phyloP scores from a whole-genome alignment of 805 yeast species.

The Kodamaea kakaduensis region DNA sequence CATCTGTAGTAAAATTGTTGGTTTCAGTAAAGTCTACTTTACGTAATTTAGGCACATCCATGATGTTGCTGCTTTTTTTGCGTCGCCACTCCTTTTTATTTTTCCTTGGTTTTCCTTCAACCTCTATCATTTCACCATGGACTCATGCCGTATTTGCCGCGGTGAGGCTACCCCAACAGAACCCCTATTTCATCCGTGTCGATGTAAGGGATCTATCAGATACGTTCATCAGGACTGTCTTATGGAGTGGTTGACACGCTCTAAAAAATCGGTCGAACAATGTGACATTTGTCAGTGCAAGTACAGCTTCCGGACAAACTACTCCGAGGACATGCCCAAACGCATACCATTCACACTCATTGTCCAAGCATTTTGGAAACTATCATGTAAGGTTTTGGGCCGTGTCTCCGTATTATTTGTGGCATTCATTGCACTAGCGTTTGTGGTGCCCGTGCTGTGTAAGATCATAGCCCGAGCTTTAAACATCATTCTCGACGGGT shows the following conservation, averaged over 20 bases:
- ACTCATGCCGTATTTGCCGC: constrained; percentile 81
- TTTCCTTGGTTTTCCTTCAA: neutral
- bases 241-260: constrained; percentile 77
- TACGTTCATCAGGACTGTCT: constrained; percentile 92
- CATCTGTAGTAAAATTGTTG: too few relatives aligned
- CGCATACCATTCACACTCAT: constrained; percentile 54
- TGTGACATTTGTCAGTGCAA: constrained; percentile 89
- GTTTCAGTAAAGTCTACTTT: too few relatives aligned
- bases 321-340: constrained; percentile 61
- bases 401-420: constrained; percentile 26
- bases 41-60: too few relatives aligned
- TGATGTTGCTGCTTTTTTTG: too few relatives aligned
- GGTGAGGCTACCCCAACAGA: constrained; percentile 78
- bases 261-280: constrained; percentile 51
- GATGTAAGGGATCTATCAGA: constrained; percentile 88
- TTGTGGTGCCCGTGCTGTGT: constrained; percentile 59
- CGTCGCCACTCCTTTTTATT: neutral
- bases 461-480: constrained; percentile 49
- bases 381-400: constrained; percentile 12
- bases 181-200: constrained; percentile 88
- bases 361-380: constrained; percentile 31
- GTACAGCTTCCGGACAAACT: constrained; percentile 64
- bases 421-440: constrained; percentile 38
- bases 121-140: neutral
- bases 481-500: constrained; percentile 52